A percentile compares a stretch with the other conserved stretches of the same genome.
These are phyloP conservation scores for Fusarium mundagurra DNA, from an alignment of 2,329 filamentous ascomycete species.

Conservation along the genomic window DNA sequence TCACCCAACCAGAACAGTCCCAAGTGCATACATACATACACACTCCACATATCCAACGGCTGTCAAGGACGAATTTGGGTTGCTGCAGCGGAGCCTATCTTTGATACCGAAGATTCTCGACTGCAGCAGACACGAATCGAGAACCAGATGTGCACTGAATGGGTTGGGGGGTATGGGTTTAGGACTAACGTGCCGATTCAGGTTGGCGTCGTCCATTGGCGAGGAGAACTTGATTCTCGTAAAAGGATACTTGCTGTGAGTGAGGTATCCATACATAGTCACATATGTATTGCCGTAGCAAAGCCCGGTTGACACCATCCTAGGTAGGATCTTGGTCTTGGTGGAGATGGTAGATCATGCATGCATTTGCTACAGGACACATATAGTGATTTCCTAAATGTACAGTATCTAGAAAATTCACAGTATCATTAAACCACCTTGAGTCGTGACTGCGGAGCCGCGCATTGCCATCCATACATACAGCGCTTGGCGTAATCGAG, in stretches of 20 bases:
- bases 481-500: background rate
- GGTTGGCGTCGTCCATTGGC: conserved; percentile 10
- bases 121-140: background rate
- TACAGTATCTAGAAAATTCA: background rate
- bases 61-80: conserved; percentile 2
- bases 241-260: background rate
- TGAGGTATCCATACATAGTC: background rate
- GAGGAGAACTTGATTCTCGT: conserved; percentile 8
- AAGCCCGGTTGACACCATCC: conserved; percentile 17
- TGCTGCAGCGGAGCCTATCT: conserved; percentile 7
- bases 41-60: conserved; percentile 2
- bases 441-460: conserved; percentile 12
- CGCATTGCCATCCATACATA: background rate
- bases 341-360: conserved; percentile 20
- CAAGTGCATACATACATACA: background rate
- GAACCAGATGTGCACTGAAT: background rate
- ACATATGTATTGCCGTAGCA: background rate
- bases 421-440: conserved; percentile 1
- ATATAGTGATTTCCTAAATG: background rate
- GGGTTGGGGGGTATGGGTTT: conserved; percentile 20
- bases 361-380: conserved; percentile 23
- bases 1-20: background rate
- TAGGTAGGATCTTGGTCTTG: conserved; percentile 11
- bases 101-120: conserved; percentile 12
- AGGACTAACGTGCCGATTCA: conserved; percentile 8